phyloP scores from a whole-genome alignment of 2,329 filamentous ascomycete species.

The Cadophora sp. region DNA sequence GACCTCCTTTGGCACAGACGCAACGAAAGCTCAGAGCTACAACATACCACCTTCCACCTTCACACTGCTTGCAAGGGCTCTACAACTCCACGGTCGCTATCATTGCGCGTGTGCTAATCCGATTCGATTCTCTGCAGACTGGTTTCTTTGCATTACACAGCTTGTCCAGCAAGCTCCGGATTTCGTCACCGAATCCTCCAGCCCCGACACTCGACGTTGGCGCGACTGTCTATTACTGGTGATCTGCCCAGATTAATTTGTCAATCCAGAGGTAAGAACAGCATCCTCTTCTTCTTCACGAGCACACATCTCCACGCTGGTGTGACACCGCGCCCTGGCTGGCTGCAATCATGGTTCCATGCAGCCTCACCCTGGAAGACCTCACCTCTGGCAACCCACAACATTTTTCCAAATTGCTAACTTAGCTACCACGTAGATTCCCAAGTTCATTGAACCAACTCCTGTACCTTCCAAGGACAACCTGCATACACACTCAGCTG shows the following conservation, averaged over 20 bases:
- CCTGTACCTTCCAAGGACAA: slow-evolving; percentile 6
- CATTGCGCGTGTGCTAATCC: slow-evolving; percentile 37
- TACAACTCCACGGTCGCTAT: slow-evolving; percentile 5
- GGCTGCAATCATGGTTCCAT: slow-evolving; percentile 15
- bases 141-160: slow-evolving; percentile 32
- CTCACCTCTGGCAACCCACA: slow-evolving; percentile 19
- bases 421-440: slow-evolving; percentile 20
- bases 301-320: neutral
- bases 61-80: slow-evolving; percentile 11
- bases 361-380: neutral
- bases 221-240: slow-evolving; percentile 30
- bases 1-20: slow-evolving; percentile 39
- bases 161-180: slow-evolving; percentile 36
- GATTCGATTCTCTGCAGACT: slow-evolving; percentile 29
- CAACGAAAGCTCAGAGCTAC: slow-evolving; percentile 37
- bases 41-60: slow-evolving; percentile 20
- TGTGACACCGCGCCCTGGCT: slow-evolving; percentile 12
- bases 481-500: slow-evolving; percentile 20
- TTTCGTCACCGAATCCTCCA: slow-evolving; percentile 24
- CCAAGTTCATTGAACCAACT: slow-evolving; percentile 20
- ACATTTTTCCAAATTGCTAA: slow-evolving; percentile 20
- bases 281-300: neutral
- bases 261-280: slow-evolving; percentile 13
- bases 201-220: slow-evolving; percentile 29
- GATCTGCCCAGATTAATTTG: slow-evolving; percentile 16